A percentile compares a stretch with the other conserved stretches of the same genome.
Evolutionary conservation across 2,329 filamentous ascomycete genomes (phyloP).

Genomic region (Sarocladiaceae sp.): DNA sequence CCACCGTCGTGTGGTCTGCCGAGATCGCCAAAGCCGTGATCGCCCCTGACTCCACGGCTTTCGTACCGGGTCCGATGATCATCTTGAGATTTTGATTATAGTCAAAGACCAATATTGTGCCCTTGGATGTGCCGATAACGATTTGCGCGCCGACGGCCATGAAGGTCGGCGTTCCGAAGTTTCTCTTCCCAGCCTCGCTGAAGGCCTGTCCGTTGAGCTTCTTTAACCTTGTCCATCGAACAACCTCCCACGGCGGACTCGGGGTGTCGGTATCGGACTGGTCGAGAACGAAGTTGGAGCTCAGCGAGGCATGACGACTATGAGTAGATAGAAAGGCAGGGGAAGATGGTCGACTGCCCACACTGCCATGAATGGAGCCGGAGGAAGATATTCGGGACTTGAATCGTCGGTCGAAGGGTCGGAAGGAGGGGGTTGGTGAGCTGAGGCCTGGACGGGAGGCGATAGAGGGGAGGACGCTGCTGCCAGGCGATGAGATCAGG

Average conservation of each 20-base stretch:
- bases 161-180: slow-evolving; percentile 87
- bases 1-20: slow-evolving; percentile 87
- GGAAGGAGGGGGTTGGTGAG: slow-evolving; percentile 74
- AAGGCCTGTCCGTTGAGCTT: slow-evolving; percentile 88
- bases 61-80: slow-evolving; percentile 89
- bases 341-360: slow-evolving; percentile 61
- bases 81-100: slow-evolving; percentile 93
- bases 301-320: slow-evolving; percentile 74
- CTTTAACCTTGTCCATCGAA: slow-evolving; percentile 88
- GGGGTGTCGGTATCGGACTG: slow-evolving; percentile 54
- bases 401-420: slow-evolving; percentile 92
- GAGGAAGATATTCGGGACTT: slow-evolving; percentile 71
- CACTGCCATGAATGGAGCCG: slow-evolving; percentile 31
- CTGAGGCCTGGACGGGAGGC: slow-evolving; percentile 58
- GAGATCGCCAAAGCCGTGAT: slow-evolving; percentile 85
- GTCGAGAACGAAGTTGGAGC: slow-evolving; percentile 60
- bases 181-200: slow-evolving; percentile 85
- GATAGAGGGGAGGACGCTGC: slow-evolving; percentile 64
- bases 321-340: slow-evolving; percentile 71
- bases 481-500: slow-evolving; percentile 59
- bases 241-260: slow-evolving; percentile 89
- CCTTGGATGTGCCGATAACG: slow-evolving; percentile 87
- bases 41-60: slow-evolving; percentile 85
- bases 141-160: slow-evolving; percentile 83
- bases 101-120: slow-evolving; percentile 91